Evolutionary conservation across 345 rosid genomes (phyloP).

Genomic region (Lepidium sativum): DNA sequence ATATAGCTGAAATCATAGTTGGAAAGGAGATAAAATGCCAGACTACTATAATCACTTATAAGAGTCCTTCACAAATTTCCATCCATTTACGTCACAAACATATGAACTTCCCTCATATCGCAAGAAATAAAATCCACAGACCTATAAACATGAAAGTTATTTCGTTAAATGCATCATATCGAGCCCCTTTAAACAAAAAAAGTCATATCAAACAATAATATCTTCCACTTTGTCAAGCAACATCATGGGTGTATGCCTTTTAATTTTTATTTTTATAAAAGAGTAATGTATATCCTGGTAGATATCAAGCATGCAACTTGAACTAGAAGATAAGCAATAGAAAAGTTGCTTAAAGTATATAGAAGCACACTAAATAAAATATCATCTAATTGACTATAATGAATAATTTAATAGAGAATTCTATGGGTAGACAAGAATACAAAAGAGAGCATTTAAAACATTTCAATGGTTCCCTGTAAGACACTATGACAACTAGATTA

Average conservation of each 20-base stretch:
- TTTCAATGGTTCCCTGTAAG: neutral
- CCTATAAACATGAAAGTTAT: conserved; percentile 39
- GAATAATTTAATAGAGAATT: neutral
- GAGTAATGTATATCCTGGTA: neutral
- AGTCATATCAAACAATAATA: neutral
- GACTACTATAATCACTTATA: conserved; percentile 60
- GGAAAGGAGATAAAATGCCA: neutral
- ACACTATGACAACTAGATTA: conserved; percentile 8
- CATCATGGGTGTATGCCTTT: neutral
- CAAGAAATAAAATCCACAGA: conserved; percentile 97
- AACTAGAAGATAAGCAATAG: neutral
- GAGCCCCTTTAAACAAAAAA: neutral
- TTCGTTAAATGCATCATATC: neutral
- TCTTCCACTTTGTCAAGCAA: neutral
- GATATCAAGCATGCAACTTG: neutral
- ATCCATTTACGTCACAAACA: conserved; percentile 98
- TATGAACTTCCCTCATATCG: conserved; percentile 95
- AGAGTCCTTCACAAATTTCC: conserved; percentile 99
- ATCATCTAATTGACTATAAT: neutral
- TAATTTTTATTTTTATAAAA: neutral
- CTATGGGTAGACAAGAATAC: neutral
- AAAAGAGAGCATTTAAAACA: neutral
- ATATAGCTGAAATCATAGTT: neutral
- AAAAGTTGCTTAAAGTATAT: neutral
- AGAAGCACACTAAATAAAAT: neutral